Evolutionary conservation across 2,329 filamentous ascomycete species (phyloP), one percentile per base, ranked within the genome.

Genomic region (Talaromyces sp.): DNA sequence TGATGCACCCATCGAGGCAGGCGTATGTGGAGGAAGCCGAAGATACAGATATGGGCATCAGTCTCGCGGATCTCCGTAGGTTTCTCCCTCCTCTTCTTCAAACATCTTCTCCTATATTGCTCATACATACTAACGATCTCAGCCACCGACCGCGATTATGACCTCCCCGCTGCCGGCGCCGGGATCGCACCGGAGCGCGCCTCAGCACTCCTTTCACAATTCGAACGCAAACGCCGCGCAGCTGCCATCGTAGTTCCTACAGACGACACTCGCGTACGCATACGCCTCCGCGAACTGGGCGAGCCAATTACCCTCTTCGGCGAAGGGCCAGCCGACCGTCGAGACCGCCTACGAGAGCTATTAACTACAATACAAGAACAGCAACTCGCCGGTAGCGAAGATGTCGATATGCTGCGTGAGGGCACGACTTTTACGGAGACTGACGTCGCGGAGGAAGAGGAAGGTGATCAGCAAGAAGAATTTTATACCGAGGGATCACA

Each of bases 261-360:
- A 63, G 93, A 97, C 76, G 95, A 99, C 82, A 88, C 86, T 67
- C 88, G 91, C 72, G 93, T 99, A 57, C 90, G 93, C 67, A 83
- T 88, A 43, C 88, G 87, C 69, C 84, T 98, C 66, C 88, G 95
- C 69, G 90, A 95, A 72, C 84, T 97, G 68, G 92, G 91, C n/a
- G 91, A 99, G 74, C 95, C 95, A 11, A 88, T 98, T 63, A 99
- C 94, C 0, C 83, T 98, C 0, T 99, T 99, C 69, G 95, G 93
- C 65, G 95, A 99, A 80, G 92, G 91, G 0, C 89, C 89, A 1
- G 88, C 87, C 31, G 94, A 98, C 72, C 84, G 95, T 66, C 86
- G 96, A 81, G 93, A 97, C 74, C 87, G 95, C 68, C 78, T 99
- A 72, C 88, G 95, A 68, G 90, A 92, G 72, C 81, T 97, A 33